These are phyloP conservation scores for Coemansia sp. DNA, from an alignment of 192 early-diverging fungal species.

Conservation along the genomic window DNA sequence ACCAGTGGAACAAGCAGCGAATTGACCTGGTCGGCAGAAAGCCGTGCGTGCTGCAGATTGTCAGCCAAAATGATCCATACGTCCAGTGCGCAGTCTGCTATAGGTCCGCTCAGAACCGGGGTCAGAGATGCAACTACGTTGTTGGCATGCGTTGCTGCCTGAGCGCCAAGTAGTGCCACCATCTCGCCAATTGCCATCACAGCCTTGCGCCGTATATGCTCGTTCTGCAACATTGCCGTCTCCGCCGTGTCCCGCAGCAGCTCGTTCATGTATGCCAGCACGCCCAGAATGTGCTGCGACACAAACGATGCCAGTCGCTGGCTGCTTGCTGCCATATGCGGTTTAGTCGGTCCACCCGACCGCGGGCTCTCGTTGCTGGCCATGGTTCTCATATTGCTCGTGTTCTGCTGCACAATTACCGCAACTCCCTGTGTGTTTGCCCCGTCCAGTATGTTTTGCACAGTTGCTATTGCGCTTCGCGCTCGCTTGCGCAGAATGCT, in stretches of 20 bases:
- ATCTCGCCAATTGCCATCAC: conserved; percentile 45
- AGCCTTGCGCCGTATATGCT: conserved; percentile 20
- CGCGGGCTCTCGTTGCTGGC: conserved; percentile 18
- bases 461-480: conserved; percentile 42
- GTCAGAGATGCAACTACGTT: conserved; percentile 48
- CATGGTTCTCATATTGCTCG: conserved; percentile 23
- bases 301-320: conserved; percentile 33
- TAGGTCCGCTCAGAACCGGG: conserved; percentile 26
- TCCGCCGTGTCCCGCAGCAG: conserved; percentile 31
- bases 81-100: conserved; percentile 21
- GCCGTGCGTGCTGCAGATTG: conserved; percentile 13
- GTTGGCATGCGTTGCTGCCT: conserved; percentile 25
- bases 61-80: conserved; percentile 42
- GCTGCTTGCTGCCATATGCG: neutral
- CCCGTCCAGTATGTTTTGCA: conserved; percentile 36
- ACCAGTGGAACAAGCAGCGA: conserved; percentile 46
- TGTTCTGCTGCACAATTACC: conserved; percentile 42
- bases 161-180: conserved; percentile 27
- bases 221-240: neutral
- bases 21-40: conserved; percentile 46
- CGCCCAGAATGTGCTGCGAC: conserved; percentile 45
- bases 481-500: conserved; percentile 37
- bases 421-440: conserved; percentile 29
- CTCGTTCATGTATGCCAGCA: conserved; percentile 55
- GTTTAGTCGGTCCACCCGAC: conserved; percentile 7